Evolutionary conservation across 331 rosid genomes (phyloP), one percentile per base, ranked within the genome.

Genomic region (Malus hybrid): DNA sequence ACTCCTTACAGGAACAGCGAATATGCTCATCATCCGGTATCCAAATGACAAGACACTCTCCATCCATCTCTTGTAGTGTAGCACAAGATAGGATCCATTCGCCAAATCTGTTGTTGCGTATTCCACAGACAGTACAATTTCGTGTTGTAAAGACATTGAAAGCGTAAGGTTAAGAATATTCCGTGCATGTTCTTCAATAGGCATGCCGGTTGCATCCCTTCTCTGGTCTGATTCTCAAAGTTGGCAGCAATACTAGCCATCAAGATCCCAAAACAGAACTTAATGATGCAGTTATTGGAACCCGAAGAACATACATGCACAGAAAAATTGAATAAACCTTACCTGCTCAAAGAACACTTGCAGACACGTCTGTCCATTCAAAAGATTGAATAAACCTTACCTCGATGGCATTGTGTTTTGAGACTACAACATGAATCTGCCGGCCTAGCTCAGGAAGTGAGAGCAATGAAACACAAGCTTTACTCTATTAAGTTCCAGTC

Each of bases 401-500:
- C 42, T 81, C 50, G 7, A 78, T 69, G 68, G 81, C 80, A 76
- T 81, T 82, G 81, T 86, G 72, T 77, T 91, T 93, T 76, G 85
- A 78, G 55, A 80, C 84, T 69, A 91, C 73, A 80, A 77, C 83
- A 79, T 93, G 98, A 81, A 91, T 86, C 84, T 93, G 97, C 76
- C 60, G 83, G 83, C 87, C 83, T 67, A 89, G 74, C 69, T 74
- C 78, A 28, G 79, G 74, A 78, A 70, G 82, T 73, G 93, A 88
- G 76, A 87, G 89, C 65, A 91, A 91, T 76, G 96, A 87, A 73
- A 86, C 73, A 93, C 86, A 78, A 91, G 88, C 2, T 93, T 91
- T 76, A 93, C 92, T 82, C 87, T 81, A 79, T 80, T 93, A 52
- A 78, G 98, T 67, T 55, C 56, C 89, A 89, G 89, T 64, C 96